phyloP scores from a whole-genome alignment of 352 stramenopile species.

The Phytophthora tentaculata region DNA sequence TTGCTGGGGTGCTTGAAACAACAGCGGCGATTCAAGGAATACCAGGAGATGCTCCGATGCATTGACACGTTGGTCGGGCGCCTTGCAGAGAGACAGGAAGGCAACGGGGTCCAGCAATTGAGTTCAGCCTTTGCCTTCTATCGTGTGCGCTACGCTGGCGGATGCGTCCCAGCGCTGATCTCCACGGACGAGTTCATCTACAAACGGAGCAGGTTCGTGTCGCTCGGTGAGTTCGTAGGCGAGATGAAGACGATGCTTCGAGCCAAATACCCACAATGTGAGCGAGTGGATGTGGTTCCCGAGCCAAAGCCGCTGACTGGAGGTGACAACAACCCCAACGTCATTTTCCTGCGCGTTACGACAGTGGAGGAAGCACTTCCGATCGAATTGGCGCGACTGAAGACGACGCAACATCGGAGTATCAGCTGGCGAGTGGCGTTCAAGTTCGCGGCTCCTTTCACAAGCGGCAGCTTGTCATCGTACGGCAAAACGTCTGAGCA shows the following conservation, averaged over 20 bases:
- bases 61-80: slow-evolving; percentile 44
- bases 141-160: slow-evolving; percentile 55
- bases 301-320: slow-evolving; percentile 53
- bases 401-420: slow-evolving; percentile 18
- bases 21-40: slow-evolving; percentile 46
- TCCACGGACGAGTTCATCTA: slow-evolving; percentile 71
- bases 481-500: slow-evolving; percentile 76
- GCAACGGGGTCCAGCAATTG: slow-evolving; percentile 10
- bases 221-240: slow-evolving; percentile 66
- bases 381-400: slow-evolving; percentile 23
- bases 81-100: slow-evolving; percentile 35
- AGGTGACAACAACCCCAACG: slow-evolving; percentile 53
- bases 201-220: slow-evolving; percentile 73
- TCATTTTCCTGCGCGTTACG: slow-evolving; percentile 68
- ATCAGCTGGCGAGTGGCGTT: slow-evolving; percentile 36
- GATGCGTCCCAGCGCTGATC: slow-evolving; percentile 54
- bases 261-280: slow-evolving; percentile 56
- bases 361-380: slow-evolving; percentile 37
- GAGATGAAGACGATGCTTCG: slow-evolving; percentile 69
- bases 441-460: slow-evolving; percentile 66
- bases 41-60: slow-evolving; percentile 54
- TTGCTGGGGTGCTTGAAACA: slow-evolving; percentile 50
- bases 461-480: slow-evolving; percentile 32
- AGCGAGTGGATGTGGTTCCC: slow-evolving; percentile 63
- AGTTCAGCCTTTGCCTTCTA: slow-evolving; percentile 55